Conservation (phyloP, 345 rosid species). For the Turritis glabra region DNA sequence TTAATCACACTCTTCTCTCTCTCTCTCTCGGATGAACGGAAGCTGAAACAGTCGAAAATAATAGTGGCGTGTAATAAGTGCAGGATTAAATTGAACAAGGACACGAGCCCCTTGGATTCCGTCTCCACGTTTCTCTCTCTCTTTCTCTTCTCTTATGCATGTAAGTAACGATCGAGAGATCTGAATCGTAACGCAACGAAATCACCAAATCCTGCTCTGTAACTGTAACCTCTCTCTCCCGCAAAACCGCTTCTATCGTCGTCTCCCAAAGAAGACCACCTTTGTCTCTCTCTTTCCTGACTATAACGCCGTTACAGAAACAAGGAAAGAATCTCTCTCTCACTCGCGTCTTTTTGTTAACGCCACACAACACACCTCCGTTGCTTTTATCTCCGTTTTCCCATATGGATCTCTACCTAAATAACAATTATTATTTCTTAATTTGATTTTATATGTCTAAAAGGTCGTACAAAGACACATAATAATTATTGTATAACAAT, state of each 20-base stretch:
- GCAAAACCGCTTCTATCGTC: no score
- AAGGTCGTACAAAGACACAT: no score
- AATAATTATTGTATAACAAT: no score
- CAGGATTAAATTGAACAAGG: slow-evolving; percentile 14
- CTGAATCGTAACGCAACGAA: slow-evolving; percentile 45
- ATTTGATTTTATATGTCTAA: no score
- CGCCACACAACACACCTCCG: not conserved
- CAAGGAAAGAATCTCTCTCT: not conserved
- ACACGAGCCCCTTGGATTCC: slow-evolving; percentile 28
- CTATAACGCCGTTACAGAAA: slow-evolving; percentile 6
- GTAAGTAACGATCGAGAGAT: slow-evolving; percentile 48
- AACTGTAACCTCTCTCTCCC: slow-evolving; percentile 36
- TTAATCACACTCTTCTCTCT: not conserved
- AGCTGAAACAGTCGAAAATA: not conserved
- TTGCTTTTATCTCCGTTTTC: slow-evolving; percentile 34
- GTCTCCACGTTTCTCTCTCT: slow-evolving; percentile 14
- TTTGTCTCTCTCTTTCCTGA: not conserved
- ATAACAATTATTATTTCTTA: not conserved
- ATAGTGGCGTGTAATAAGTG: slow-evolving; percentile 2
- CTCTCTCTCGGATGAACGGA: not conserved
- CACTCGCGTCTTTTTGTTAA: slow-evolving; percentile 17
- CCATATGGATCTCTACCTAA: not conserved
- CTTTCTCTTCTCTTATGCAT: not conserved
- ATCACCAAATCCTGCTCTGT: slow-evolving; percentile 24
- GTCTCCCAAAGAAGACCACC: no score